Evolutionary conservation across 208 protist species (phyloP).

Genomic region (Leishmania guyanensis): DNA sequence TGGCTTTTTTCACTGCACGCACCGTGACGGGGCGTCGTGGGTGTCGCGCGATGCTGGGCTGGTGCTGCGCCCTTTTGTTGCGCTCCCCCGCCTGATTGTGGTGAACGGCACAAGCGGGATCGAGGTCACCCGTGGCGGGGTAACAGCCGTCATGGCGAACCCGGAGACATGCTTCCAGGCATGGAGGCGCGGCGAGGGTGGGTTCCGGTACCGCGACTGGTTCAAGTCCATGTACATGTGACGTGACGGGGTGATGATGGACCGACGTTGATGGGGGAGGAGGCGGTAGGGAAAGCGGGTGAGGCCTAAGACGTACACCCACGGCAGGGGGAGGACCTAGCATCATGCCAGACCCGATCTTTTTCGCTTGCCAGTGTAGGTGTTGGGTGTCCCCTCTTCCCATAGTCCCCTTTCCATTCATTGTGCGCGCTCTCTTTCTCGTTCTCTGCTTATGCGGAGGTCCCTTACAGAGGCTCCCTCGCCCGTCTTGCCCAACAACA

Average conservation of each 20-base stretch:
- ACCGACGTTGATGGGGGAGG: not conserved
- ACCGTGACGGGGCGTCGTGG: constrained; percentile 76
- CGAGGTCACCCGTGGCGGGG: constrained; percentile 64
- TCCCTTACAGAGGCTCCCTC: not conserved
- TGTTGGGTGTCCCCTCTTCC: not conserved
- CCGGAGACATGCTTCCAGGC: constrained; percentile 69
- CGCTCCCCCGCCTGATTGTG: constrained; percentile 68
- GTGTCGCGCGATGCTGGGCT: constrained; percentile 70
- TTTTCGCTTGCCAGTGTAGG: not conserved
- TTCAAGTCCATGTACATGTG: constrained; percentile 25
- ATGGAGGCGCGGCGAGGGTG: constrained; percentile 50
- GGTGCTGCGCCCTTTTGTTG: constrained; percentile 43
- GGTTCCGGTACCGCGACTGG: constrained; percentile 25
- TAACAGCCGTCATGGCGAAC: constrained; percentile 64
- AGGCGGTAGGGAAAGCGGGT: not conserved
- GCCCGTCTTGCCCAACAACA: not conserved
- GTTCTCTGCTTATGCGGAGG: not conserved
- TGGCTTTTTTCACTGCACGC: constrained; percentile 83
- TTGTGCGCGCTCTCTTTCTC: not conserved
- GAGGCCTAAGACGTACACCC: not conserved
- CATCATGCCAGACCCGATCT: not conserved
- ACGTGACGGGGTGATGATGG: not conserved
- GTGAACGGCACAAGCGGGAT: constrained; percentile 66
- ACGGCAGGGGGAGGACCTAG: not conserved
- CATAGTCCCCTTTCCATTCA: not conserved